Evolutionary conservation across 2,329 filamentous ascomycete genomes (phyloP).

Genomic region (Fusarium metavorans): DNA sequence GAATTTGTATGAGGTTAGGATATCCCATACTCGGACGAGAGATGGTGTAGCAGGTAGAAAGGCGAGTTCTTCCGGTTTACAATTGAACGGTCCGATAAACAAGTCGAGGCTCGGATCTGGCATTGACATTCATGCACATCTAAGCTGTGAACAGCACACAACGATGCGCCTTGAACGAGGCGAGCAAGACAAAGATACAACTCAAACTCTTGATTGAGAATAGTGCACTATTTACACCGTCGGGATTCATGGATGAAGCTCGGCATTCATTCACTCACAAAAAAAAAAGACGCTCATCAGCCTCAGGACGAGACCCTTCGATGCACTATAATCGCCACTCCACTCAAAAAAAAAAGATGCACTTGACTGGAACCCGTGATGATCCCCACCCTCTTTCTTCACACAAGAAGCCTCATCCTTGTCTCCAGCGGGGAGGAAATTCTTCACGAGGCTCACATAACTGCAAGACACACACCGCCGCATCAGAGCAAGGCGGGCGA

Average conservation of each 20-base stretch:
- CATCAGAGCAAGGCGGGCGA: not conserved
- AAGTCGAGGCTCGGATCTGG: not conserved
- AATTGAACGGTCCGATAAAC: not conserved
- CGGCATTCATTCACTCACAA: conserved; percentile 7
- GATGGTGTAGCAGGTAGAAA: not conserved
- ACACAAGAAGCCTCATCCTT: conserved; percentile 19
- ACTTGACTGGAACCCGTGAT: conserved; percentile 21
- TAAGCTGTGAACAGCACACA: conserved; percentile 1
- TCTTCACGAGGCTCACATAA: not conserved
- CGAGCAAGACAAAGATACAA: not conserved
- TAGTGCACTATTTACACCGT: not conserved
- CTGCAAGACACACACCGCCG: conserved; percentile 1
- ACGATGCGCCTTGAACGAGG: not conserved
- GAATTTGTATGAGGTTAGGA: not conserved
- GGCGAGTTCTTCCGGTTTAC: not conserved
- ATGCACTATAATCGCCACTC: conserved; percentile 16
- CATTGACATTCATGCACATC: not conserved
- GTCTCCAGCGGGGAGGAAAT: not conserved
- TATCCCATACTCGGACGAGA: not conserved
- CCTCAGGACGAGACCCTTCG: conserved; percentile 11
- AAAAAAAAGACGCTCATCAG: not conserved
- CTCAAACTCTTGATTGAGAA: not conserved
- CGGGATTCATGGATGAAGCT: conserved; percentile 10
- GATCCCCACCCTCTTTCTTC: conserved; percentile 5
- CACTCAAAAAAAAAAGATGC: conserved; percentile 1